A percentile compares a stretch with the other conserved stretches of the same genome.
Conservation (phyloP, 495 filamentous ascomycete genomes). For the Penicillium simplicissimum region DNA sequence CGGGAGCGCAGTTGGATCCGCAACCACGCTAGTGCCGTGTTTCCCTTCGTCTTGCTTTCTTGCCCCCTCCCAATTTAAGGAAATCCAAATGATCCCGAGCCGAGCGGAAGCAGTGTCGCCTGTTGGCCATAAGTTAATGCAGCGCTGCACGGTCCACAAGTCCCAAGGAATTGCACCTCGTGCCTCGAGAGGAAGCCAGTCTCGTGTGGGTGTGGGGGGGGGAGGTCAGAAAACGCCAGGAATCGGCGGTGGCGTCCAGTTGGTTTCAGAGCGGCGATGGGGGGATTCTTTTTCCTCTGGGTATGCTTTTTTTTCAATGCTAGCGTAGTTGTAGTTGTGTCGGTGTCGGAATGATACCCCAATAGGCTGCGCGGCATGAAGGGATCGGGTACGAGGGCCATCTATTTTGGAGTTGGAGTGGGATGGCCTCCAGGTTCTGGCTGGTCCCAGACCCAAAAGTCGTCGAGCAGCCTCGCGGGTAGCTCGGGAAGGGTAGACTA, state of each 20-base stretch:
- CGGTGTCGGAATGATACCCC: conserved; percentile 14
- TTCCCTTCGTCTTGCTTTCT: neutral
- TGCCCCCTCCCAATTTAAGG: neutral
- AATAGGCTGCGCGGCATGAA: conserved; percentile 23
- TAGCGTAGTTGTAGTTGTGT: neutral
- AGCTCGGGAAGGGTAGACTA: neutral
- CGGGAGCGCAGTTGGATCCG: conserved; percentile 1
- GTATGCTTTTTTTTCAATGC: neutral
- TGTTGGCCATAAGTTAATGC: neutral
- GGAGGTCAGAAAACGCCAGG: conserved; percentile 3
- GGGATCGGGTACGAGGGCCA: conserved; percentile 3
- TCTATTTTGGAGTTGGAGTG: neutral
- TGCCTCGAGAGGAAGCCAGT: conserved; percentile 1
- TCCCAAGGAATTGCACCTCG: neutral
- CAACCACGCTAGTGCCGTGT: neutral
- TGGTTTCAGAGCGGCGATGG: conserved; percentile 6
- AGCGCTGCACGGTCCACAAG: conserved; percentile 1
- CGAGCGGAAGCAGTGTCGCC: neutral
- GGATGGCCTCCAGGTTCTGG: no score
- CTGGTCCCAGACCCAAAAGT: no score
- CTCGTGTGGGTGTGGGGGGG: conserved; percentile 3
- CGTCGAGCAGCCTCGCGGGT: neutral
- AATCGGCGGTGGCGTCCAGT: conserved; percentile 19
- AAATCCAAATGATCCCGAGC: neutral
- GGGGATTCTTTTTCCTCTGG: neutral